phyloP scores from a whole-genome alignment of 805 yeast genomes.

The Metschnikowia matae region DNA sequence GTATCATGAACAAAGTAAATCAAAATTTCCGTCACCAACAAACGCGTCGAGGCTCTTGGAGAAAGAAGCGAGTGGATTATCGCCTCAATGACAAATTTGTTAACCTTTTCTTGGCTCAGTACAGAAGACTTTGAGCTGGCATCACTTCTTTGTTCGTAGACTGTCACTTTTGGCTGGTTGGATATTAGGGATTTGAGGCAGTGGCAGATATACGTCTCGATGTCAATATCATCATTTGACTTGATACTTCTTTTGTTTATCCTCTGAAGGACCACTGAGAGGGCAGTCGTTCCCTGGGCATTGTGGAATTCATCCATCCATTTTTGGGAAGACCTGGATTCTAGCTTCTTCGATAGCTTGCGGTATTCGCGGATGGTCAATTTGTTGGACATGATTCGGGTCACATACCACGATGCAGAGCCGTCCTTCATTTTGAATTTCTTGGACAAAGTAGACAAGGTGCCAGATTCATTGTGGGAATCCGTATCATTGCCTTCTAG shows the following conservation, averaged over 20 bases:
- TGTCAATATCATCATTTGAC: slow-evolving; percentile 42
- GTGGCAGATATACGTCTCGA: slow-evolving; percentile 34
- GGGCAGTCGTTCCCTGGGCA: slow-evolving; percentile 43
- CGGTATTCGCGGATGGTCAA: slow-evolving; percentile 31
- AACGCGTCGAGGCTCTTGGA: slow-evolving; percentile 38
- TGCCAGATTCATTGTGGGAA: slow-evolving; percentile 3
- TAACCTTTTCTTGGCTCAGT: slow-evolving; percentile 17
- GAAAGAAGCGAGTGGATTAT: slow-evolving; percentile 37
- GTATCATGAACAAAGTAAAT: slow-evolving; percentile 28
- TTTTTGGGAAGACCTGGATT: slow-evolving; percentile 18
- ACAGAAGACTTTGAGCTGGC: slow-evolving; percentile 7
- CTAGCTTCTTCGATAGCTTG: slow-evolving; percentile 32
- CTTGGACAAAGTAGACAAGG: slow-evolving; percentile 12
- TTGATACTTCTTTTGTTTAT: slow-evolving; percentile 41
- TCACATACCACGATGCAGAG: slow-evolving; percentile 40
- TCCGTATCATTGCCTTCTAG: background rate
- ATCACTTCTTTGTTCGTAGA: slow-evolving; percentile 4
- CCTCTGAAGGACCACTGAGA: slow-evolving; percentile 35
- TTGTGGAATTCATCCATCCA: slow-evolving; percentile 35
- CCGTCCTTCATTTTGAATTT: slow-evolving; percentile 33
- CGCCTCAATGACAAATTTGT: slow-evolving; percentile 31
- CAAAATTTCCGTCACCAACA: slow-evolving; percentile 39
- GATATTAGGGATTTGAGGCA: slow-evolving; percentile 36
- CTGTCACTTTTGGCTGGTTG: slow-evolving; percentile 5
- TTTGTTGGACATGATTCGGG: slow-evolving; percentile 33